Percentiles rank a stretch among this genome's conserved stretches.
Conservation (phyloP, 345 rosid species). For the Draba incana region DNA sequence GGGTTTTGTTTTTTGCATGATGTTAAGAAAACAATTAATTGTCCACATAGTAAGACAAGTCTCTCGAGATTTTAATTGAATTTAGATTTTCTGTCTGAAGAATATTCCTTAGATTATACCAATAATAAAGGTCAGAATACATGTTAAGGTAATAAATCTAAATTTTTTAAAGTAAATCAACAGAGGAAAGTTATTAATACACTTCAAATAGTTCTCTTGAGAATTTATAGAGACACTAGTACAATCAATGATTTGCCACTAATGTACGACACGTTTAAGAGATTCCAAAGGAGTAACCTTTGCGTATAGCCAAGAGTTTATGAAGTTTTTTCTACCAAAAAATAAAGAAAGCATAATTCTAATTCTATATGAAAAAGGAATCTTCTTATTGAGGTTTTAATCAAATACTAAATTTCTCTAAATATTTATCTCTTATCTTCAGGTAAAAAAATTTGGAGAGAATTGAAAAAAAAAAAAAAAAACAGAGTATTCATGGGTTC, state of each 20-base stretch:
- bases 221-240: conserved; percentile 16
- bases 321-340: not conserved
- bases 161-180: not conserved
- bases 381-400: conserved; percentile 7
- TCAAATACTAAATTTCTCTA: not conserved
- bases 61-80: not conserved
- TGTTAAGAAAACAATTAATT: not conserved
- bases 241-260: conserved; percentile 22
- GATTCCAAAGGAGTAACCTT: conserved; percentile 21
- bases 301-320: conserved; percentile 25
- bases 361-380: conserved; percentile 24
- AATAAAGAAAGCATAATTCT: conserved; percentile 11
- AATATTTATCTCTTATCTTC: not conserved
- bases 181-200: not conserved
- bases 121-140: conserved; percentile 7
- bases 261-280: conserved; percentile 18
- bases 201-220: conserved; percentile 18
- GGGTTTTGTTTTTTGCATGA: conserved; percentile 7
- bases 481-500: conserved; percentile 55
- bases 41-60: not conserved
- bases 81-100: not conserved
- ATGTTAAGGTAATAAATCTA: conserved; percentile 4
- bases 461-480: not conserved
- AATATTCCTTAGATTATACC: conserved; percentile 22
- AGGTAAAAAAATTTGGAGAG: conserved; percentile 5